Percentiles rank a stretch among this genome's conserved stretches.
Conservation (phyloP, 192 early-diverging fungal genomes). For the Entomortierella parvispora region DNA sequence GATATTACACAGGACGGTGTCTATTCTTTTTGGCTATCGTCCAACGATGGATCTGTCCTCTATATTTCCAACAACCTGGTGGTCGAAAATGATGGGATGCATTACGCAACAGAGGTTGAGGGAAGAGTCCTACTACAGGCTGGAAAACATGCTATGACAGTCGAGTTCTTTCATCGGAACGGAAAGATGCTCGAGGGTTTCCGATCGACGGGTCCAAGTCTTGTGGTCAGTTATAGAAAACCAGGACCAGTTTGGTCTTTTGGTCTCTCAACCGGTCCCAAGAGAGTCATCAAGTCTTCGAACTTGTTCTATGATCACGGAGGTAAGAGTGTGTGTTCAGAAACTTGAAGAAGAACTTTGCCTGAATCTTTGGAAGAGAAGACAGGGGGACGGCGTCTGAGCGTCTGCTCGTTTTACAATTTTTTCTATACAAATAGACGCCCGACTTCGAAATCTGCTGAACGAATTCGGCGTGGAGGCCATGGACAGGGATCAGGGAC, state of each 20-base stretch:
- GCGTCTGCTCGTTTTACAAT: neutral
- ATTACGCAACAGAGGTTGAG: constrained; percentile 36
- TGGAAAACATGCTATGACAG: constrained; percentile 35
- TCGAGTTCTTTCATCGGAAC: constrained; percentile 48
- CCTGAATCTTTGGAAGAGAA: too few species aligned
- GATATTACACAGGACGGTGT: constrained; percentile 48
- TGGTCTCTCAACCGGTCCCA: constrained; percentile 28
- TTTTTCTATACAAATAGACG: constrained; percentile 4
- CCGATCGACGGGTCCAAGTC: constrained; percentile 35
- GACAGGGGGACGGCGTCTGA: neutral
- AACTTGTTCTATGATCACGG: constrained; percentile 40
- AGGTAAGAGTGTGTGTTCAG: constrained; percentile 1
- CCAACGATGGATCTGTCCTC: constrained; percentile 40
- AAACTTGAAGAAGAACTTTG: too few species aligned
- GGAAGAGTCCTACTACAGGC: constrained; percentile 34
- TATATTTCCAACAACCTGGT: constrained; percentile 42
- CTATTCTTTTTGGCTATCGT: constrained; percentile 41
- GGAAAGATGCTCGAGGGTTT: constrained; percentile 51
- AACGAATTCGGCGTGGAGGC: constrained; percentile 31
- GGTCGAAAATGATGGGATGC: constrained; percentile 50
- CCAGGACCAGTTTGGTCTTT: constrained; percentile 49
- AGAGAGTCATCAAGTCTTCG: constrained; percentile 26
- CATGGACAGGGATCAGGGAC: constrained; percentile 1
- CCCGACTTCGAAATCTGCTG: constrained; percentile 21
- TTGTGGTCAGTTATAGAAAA: constrained; percentile 33